Evolutionary conservation across 2,329 filamentous ascomycete species (phyloP).

Genomic region (Plectosphaerella sp.): DNA sequence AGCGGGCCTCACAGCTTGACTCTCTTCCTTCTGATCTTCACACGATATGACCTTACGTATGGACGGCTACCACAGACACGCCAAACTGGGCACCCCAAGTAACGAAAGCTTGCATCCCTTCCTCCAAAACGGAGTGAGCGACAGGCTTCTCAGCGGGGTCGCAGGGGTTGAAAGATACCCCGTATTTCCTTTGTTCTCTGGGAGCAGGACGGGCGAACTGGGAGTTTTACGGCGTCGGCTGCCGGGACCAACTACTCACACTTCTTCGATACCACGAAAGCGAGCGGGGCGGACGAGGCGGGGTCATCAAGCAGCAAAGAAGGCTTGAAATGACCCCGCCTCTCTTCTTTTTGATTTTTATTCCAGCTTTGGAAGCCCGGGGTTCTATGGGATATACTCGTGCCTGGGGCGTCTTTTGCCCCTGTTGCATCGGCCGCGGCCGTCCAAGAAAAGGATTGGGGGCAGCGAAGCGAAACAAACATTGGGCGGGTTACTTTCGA

Average conservation of each 20-base stretch:
- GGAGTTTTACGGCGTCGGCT: conserved; percentile 5
- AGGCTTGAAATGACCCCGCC: neutral
- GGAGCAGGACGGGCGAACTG: neutral
- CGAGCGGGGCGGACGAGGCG: neutral
- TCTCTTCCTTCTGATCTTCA: neutral
- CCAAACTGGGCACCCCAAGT: conserved; percentile 1
- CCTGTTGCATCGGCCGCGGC: neutral
- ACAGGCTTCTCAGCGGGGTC: too few relatives aligned
- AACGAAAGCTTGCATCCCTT: neutral
- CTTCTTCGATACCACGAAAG: conserved; percentile 3
- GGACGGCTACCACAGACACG: conserved; percentile 4
- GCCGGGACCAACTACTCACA: neutral
- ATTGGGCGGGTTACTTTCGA: too few relatives aligned
- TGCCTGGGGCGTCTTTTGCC: neutral
- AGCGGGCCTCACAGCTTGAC: conserved; percentile 10
- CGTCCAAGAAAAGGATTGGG: neutral
- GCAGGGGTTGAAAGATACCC: neutral
- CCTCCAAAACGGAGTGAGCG: too few relatives aligned
- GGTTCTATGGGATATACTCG: conserved; percentile 3
- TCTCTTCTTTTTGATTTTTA: neutral
- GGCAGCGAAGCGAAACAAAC: neutral
- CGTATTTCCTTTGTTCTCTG: too few relatives aligned
- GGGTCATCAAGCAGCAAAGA: neutral
- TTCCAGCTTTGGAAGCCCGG: neutral
- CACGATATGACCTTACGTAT: conserved; percentile 10